Base-by-base conservation (phyloP, 257 asterid species). In the Solanum pennellii region DNA sequence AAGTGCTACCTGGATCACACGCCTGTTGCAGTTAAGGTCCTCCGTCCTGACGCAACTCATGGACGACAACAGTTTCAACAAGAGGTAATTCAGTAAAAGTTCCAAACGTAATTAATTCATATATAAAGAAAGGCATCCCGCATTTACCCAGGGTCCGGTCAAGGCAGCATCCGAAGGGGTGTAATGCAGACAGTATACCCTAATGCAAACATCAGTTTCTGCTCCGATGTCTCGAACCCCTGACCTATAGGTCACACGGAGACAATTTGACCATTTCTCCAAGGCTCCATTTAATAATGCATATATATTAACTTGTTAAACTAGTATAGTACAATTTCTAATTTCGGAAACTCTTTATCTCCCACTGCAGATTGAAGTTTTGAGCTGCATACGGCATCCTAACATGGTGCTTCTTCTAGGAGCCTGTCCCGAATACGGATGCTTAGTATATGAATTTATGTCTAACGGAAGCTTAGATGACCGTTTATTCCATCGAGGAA, bases 1-100 rank as follows among this genome's bases (percentile, higher is more conserved):
- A 91, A 89, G 68, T 91, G 93, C 72, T 86, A 82, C 42, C 84
- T 91, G 86, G 93, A 91, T 60, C 93, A 91, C 15, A 91, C 93
- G 4, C 88, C 93, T 65, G 92, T 86, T 56, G 92, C 92, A n/a
- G 91, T 90, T 65, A 90, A 90, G 87, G 92, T 89, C 86, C 90
- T 90, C 15, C 89, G 92, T 35, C 90, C 92, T 73, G 92, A 90
- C 45, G 91, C 92, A 14, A 73, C 91, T 79, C 92, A 90, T 20
- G 92, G 92, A 83, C 83, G 92, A 87, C 84, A 89, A 16, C 92
- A 90, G 90, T 90, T 90, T 74, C 92, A 90, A 66, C 92, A 90
- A 84, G 91, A 90, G 92, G 92, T 88, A 88, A 86, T 23, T 68
- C 35, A 76, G 60, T 41, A 21, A 41, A 41, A 75, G 7, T 1